Base-by-base conservation (phyloP, 768 basidiomycete species). In the Collybiopsis confluens region DNA sequence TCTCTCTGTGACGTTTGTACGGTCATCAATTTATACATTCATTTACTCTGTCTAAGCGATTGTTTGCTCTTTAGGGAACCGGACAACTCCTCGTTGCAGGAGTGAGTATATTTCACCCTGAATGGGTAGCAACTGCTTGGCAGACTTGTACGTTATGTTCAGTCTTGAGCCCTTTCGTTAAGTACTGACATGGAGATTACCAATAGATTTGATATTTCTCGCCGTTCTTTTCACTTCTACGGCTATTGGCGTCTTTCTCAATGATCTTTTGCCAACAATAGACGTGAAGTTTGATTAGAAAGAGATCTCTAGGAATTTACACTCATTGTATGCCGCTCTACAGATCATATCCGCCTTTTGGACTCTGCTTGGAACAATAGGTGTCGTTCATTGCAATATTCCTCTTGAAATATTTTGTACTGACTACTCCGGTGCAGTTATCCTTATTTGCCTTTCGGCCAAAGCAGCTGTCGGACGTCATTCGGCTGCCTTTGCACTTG, bases 1-100 rank as follows among this genome's bases (percentile, higher is more conserved):
- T 20, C 61, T 86, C 37, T 84, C 83, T 10, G 83, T 84, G 4
- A 82, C 78, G 2, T 87, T 87, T n/a, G n/a, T n/a, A n/a, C n/a
- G n/a, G n/a, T n/a, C n/a, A n/a, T n/a, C n/a, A n/a, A n/a, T n/a
- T n/a, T n/a, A n/a, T n/a, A n/a, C n/a, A n/a, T n/a, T n/a, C n/a
- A n/a, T 33, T 33, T 6, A 33, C 30, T 33, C 6, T 33, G 5
- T 33, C 13, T 13, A 33, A 33, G 5, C 30, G 51, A 11, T 16
- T 16, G 27, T 23, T 9, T 7, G 26, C 36, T 51, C 36, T 56
- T 5, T 45, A 70, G 79, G 83, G 82, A 38, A 82, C 81, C 7
- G 77, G 78, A 5, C 82, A 86, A 52, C 66, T 86, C n/a, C 58
- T 84, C 24, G 74, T 86, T 1, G 82, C 85, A 3, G 84, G 82